These are phyloP conservation scores for Phytophthora lateralis DNA, from an alignment of 352 stramenopile genomes.

Conservation along the genomic window DNA sequence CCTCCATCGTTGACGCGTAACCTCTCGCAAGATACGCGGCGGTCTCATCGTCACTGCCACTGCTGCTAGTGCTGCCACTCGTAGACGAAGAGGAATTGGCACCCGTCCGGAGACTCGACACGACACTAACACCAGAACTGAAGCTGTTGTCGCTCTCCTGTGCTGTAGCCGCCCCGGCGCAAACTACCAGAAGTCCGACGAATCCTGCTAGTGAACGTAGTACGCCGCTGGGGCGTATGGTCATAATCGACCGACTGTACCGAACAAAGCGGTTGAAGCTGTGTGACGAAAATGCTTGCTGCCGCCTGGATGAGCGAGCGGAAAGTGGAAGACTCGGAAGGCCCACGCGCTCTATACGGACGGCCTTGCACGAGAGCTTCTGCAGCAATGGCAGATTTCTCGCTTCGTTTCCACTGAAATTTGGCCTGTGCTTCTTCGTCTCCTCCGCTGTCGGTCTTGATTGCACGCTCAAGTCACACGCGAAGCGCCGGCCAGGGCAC, in stretches of 20 bases:
- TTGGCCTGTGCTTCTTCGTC: constrained; percentile 12
- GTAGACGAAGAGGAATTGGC: not conserved
- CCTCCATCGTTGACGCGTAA: constrained; percentile 34
- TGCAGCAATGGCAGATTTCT: constrained; percentile 30
- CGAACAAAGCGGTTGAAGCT: constrained; percentile 38
- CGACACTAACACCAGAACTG: not conserved
- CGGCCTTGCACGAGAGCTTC: constrained; percentile 1
- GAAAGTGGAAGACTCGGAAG: constrained; percentile 20
- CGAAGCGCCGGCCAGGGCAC: not conserved
- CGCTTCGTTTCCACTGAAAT: constrained; percentile 30
- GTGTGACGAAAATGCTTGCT: constrained; percentile 15
- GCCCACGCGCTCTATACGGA: constrained; percentile 21
- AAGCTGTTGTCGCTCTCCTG: constrained; percentile 14
- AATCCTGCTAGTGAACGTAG: constrained; percentile 19
- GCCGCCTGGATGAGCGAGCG: constrained; percentile 5
- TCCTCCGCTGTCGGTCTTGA: not conserved
- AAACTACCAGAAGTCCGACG: constrained; percentile 14
- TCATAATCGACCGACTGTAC: constrained; percentile 38
- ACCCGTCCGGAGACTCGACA: constrained; percentile 4
- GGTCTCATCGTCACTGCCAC: constrained; percentile 14
- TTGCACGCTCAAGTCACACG: constrained; percentile 1
- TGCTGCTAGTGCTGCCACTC: constrained; percentile 7
- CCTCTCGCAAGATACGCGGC: constrained; percentile 39
- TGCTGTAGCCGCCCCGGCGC: not conserved
- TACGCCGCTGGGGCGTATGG: constrained; percentile 32